Evolutionary conservation across 305 asterid species (phyloP).

Genomic region (Ruellia speciosa): DNA sequence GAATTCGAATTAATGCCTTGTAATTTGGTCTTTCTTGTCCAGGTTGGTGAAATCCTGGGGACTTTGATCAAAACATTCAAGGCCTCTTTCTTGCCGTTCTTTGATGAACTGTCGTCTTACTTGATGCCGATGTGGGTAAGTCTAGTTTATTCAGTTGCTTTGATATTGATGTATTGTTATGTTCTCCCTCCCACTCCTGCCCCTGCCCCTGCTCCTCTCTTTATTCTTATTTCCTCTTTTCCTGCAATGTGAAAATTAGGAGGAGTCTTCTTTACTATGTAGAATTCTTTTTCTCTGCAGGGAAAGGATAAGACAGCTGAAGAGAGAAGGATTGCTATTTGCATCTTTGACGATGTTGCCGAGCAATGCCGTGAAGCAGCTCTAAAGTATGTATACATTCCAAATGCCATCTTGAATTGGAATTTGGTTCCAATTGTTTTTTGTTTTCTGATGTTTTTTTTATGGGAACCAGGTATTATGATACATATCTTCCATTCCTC

Average conservation of each 20-base stretch:
- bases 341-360: slow-evolving; percentile 98
- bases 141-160: slow-evolving; percentile 7
- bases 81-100: slow-evolving; percentile 79
- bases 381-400: slow-evolving; percentile 45
- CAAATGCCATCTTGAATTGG: slow-evolving; percentile 17
- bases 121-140: slow-evolving; percentile 96
- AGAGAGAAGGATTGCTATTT: slow-evolving; percentile 94
- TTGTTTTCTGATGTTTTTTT: slow-evolving; percentile 12
- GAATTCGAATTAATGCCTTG: not conserved
- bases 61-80: slow-evolving; percentile 78
- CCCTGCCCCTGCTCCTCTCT: not conserved
- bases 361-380: slow-evolving; percentile 92
- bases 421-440: slow-evolving; percentile 10
- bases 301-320: slow-evolving; percentile 83
- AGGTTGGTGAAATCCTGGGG: slow-evolving; percentile 85
- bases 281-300: slow-evolving; percentile 27
- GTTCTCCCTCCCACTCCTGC: not conserved
- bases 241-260: not conserved
- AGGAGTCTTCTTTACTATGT: not conserved
- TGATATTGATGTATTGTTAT: not conserved
- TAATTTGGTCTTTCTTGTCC: slow-evolving; percentile 14
- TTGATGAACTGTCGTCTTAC: slow-evolving; percentile 68
- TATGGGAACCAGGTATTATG: slow-evolving; percentile 64
- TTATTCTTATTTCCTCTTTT: not conserved
- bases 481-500: slow-evolving; percentile 83